Percentiles rank a stretch among this genome's conserved stretches.
Evolutionary conservation across 805 yeast species (phyloP).

Genomic region (Saturnispora saitoi): DNA sequence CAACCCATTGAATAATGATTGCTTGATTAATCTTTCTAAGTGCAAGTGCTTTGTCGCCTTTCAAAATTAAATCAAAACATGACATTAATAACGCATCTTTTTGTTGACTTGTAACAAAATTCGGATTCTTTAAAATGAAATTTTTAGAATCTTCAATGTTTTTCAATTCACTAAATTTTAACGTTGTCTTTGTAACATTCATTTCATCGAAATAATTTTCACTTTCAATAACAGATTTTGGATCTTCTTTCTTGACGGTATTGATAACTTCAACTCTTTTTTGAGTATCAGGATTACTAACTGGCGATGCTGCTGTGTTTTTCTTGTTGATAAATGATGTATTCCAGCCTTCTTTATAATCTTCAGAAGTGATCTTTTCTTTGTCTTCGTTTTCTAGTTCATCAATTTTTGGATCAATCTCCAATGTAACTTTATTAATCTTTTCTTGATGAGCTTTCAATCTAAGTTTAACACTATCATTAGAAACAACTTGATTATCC

Average conservation of each 20-base stretch:
- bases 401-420: constrained; percentile 58
- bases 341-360: constrained; percentile 87
- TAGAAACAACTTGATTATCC: constrained; percentile 37
- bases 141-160: constrained; percentile 39
- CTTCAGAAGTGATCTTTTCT: constrained; percentile 78
- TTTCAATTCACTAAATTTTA: constrained; percentile 52
- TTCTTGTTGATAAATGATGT: constrained; percentile 65
- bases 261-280: constrained; percentile 6
- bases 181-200: constrained; percentile 54
- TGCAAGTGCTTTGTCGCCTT: constrained; percentile 45
- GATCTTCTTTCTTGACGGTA: constrained; percentile 1
- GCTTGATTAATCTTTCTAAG: constrained; percentile 4
- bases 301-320: neutral
- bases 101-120: constrained; percentile 71
- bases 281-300: neutral
- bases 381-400: constrained; percentile 64
- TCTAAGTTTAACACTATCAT: constrained; percentile 32
- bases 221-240: constrained; percentile 22
- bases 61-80: constrained; percentile 77
- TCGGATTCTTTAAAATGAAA: constrained; percentile 49
- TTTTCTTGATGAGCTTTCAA: constrained; percentile 57
- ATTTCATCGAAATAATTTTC: constrained; percentile 37
- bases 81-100: constrained; percentile 90
- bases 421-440: constrained; percentile 55
- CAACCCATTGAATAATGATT: constrained; percentile 8